These are phyloP conservation scores for Penicillium pulvis DNA, from an alignment of 495 filamentous ascomycete species.

Conservation along the genomic window DNA sequence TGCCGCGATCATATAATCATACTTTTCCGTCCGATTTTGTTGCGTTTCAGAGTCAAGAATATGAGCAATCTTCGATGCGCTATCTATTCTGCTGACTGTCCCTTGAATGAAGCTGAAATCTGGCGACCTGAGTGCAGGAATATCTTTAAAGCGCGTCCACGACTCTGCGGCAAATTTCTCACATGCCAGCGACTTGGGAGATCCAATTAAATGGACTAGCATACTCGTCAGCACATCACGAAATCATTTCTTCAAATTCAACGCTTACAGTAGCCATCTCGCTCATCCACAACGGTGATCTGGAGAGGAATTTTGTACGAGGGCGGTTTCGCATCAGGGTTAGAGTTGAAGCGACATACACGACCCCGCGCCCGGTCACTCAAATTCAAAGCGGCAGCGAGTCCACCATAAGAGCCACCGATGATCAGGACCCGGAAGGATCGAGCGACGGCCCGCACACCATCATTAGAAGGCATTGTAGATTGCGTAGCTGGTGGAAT, in stretches of 20 bases:
- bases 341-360: conserved; percentile 36
- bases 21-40: conserved; percentile 37
- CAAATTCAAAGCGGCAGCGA: conserved; percentile 61
- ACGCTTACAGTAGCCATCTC: conserved; percentile 67
- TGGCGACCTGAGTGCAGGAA: conserved; percentile 56
- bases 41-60: conserved; percentile 37
- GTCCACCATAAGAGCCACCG: conserved; percentile 67
- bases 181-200: conserved; percentile 62
- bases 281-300: conserved; percentile 68
- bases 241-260: neutral
- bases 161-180: conserved; percentile 54
- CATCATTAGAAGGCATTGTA: conserved; percentile 39
- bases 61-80: conserved; percentile 49
- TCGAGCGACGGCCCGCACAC: conserved; percentile 23
- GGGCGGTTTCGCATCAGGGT: conserved; percentile 26
- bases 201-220: conserved; percentile 61
- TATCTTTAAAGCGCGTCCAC: conserved; percentile 63
- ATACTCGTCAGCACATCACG: conserved; percentile 3
- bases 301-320: conserved; percentile 51
- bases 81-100: conserved; percentile 55
- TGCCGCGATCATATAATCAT: conserved; percentile 66
- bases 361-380: conserved; percentile 58
- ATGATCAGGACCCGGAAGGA: conserved; percentile 52
- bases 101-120: conserved; percentile 59
- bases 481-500: neutral